Evolutionary conservation across 805 yeast genomes (phyloP).

Genomic region (Barnettozyma sucrosica): DNA sequence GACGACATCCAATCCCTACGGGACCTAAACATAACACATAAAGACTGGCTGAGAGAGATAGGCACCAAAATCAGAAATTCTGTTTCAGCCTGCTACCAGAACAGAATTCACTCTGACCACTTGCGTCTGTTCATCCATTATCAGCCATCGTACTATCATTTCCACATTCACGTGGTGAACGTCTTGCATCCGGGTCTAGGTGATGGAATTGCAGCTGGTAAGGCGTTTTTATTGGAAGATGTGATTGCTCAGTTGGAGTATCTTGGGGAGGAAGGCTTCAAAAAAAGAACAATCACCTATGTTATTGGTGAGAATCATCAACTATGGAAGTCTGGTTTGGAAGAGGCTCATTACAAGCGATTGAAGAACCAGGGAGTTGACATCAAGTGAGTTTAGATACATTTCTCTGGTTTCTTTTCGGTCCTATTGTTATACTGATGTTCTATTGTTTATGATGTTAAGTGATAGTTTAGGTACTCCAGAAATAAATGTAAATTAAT

Average conservation of each 20-base stretch:
- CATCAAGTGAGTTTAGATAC: neutral
- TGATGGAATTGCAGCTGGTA: constrained; percentile 65
- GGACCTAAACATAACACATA: constrained; percentile 58
- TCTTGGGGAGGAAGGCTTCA: constrained; percentile 52
- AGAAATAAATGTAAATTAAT: too few relatives aligned
- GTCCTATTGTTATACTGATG: too few relatives aligned
- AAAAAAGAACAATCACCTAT: constrained; percentile 54
- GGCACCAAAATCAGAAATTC: constrained; percentile 39
- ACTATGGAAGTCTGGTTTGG: constrained; percentile 47
- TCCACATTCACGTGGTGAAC: constrained; percentile 87
- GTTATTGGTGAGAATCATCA: constrained; percentile 72
- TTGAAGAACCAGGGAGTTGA: constrained; percentile 63
- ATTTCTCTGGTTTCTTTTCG: too few relatives aligned
- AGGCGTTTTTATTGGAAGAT: constrained; percentile 76
- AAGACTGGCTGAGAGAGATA: constrained; percentile 49
- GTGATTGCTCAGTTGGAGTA: constrained; percentile 64
- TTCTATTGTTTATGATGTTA: too few relatives aligned
- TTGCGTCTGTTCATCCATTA: constrained; percentile 81
- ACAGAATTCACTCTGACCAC: constrained; percentile 42
- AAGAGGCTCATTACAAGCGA: constrained; percentile 23
- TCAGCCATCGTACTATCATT: constrained; percentile 94
- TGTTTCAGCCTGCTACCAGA: constrained; percentile 42
- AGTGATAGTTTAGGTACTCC: too few relatives aligned
- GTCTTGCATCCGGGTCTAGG: constrained; percentile 63
- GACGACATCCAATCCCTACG: constrained; percentile 67